These are phyloP conservation scores for Chrysanthemum makinoi DNA, from an alignment of 129 eudicot genomes.

Conservation along the genomic window DNA sequence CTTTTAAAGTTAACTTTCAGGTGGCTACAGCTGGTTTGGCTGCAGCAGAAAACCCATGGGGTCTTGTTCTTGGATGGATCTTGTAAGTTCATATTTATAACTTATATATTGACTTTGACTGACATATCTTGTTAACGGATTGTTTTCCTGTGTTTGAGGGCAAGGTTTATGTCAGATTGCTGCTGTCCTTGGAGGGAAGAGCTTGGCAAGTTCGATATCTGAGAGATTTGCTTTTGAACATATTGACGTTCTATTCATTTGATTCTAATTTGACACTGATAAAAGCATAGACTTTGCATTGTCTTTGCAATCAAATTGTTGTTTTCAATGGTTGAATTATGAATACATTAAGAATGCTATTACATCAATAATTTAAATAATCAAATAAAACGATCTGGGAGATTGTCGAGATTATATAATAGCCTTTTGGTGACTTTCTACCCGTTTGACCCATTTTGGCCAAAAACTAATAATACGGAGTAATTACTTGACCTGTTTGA, in stretches of 20 bases:
- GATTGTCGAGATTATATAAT: too few species aligned
- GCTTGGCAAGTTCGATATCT: slow-evolving; percentile 67
- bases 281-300: slow-evolving; percentile 59
- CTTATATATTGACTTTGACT: neutral
- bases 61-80: slow-evolving; percentile 82
- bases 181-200: slow-evolving; percentile 85
- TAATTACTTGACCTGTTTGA: too few species aligned
- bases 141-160: slow-evolving; percentile 44
- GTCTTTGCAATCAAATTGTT: slow-evolving; percentile 69
- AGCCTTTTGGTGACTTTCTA: too few species aligned
- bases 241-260: neutral
- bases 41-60: slow-evolving; percentile 85
- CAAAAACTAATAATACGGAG: too few species aligned
- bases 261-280: neutral
- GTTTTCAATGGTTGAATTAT: slow-evolving; percentile 43
- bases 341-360: too few species aligned
- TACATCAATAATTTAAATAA: too few species aligned
- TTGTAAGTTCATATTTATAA: slow-evolving; percentile 42
- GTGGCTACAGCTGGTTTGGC: slow-evolving; percentile 90
- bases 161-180: slow-evolving; percentile 83
- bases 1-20: slow-evolving; percentile 36
- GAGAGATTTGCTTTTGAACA: slow-evolving; percentile 48
- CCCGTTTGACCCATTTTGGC: too few species aligned
- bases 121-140: neutral
- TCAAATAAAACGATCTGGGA: too few species aligned